Conservation (phyloP, 768 basidiomycete genomes). For the Pholiota molesta region DNA sequence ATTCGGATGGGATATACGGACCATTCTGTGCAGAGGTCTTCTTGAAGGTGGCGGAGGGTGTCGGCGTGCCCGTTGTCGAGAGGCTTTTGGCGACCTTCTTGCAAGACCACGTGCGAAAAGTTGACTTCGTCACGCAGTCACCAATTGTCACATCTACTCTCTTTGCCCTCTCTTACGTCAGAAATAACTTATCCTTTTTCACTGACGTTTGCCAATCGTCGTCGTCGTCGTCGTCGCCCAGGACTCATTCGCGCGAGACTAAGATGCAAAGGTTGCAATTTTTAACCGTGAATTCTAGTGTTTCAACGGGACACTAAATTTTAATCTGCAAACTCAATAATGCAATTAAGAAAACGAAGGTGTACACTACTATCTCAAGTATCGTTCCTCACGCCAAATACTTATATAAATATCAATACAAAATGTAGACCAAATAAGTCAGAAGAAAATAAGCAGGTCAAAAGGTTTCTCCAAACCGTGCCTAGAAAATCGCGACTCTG, state of each 20-base stretch:
- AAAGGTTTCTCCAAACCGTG: not conserved
- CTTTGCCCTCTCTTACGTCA: conserved; percentile 10
- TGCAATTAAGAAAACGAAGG: not conserved
- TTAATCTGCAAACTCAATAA: not conserved
- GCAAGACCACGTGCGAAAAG: conserved; percentile 37
- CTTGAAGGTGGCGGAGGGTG: conserved; percentile 49
- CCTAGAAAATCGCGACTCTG: conserved; percentile 1
- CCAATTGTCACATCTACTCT: conserved; percentile 2
- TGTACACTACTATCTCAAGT: not conserved
- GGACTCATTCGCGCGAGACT: not conserved
- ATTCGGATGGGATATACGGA: conserved; percentile 35
- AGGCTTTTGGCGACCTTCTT: conserved; percentile 34
- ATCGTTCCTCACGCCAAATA: not conserved
- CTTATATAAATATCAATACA: conserved; percentile 14
- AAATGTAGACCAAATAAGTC: conserved; percentile 8
- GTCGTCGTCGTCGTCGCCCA: not conserved
- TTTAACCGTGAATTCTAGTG: too few species aligned
- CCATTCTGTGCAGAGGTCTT: conserved; percentile 48
- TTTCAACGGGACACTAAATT: not conserved
- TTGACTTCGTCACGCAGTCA: conserved; percentile 19
- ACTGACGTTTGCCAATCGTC: not conserved
- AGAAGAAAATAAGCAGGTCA: conserved; percentile 2
- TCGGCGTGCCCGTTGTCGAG: conserved; percentile 46
- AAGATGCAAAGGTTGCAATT: too few species aligned
- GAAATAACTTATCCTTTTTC: not conserved